phyloP scores from a whole-genome alignment of 495 filamentous ascomycete genomes.

The Niebla homalea region DNA sequence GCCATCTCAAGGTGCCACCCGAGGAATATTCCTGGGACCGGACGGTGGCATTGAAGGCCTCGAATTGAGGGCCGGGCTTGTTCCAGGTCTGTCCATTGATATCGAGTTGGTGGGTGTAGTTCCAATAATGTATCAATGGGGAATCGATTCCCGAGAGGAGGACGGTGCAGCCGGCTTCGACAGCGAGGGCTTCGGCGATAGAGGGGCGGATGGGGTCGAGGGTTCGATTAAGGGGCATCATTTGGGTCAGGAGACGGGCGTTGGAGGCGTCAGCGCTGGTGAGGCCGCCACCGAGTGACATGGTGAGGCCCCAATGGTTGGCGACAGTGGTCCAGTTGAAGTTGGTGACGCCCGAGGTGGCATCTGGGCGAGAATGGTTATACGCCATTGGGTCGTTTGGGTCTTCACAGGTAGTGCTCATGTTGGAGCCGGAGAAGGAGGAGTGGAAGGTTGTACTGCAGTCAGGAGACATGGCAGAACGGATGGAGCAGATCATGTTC shows the following conservation, averaged over 20 bases:
- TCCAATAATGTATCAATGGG: constrained; percentile 46
- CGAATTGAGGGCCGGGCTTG: constrained; percentile 12
- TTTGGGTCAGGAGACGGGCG: constrained; percentile 47
- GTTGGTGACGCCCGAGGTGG: constrained; percentile 16
- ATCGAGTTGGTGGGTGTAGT: constrained; percentile 24
- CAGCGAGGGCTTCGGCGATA: constrained; percentile 52
- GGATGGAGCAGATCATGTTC: constrained; percentile 52
- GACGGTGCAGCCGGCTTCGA: constrained; percentile 50
- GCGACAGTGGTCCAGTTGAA: constrained; percentile 49
- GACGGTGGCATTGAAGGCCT: constrained; percentile 44
- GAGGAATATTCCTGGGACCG: constrained; percentile 49
- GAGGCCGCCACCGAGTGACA: constrained; percentile 49
- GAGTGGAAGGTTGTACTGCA: constrained; percentile 53
- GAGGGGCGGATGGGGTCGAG: constrained; percentile 40
- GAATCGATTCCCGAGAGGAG: constrained; percentile 37
- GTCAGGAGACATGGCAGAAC: constrained; percentile 39
- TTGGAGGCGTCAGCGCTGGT: constrained; percentile 45
- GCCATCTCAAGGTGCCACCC: constrained; percentile 40
- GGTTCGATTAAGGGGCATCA: constrained; percentile 22
- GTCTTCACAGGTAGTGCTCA: constrained; percentile 47
- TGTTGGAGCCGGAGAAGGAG: constrained; percentile 37
- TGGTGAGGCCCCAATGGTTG: constrained; percentile 37
- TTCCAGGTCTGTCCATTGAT: constrained; percentile 43
- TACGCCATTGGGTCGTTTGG: constrained; percentile 37
- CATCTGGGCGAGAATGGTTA: constrained; percentile 24